A percentile compares a stretch with the other conserved stretches of the same genome.
Evolutionary conservation across 371 early-diverging fungal species (phyloP).

Genomic region (Haplosporangium sp.): DNA sequence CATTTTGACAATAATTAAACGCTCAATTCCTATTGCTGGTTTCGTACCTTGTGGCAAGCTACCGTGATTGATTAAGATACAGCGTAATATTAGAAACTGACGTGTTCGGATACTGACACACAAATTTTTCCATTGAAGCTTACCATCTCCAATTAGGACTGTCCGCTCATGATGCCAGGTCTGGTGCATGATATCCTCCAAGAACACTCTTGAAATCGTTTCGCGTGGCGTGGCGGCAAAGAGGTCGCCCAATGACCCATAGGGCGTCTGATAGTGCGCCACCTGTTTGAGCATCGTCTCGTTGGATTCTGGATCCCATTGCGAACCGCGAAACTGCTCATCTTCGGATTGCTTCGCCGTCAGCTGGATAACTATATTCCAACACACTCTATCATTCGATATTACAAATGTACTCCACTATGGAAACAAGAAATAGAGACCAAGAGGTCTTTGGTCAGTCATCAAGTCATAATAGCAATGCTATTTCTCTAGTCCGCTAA

Average conservation of each 20-base stretch:
- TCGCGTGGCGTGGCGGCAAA: constrained; percentile 15
- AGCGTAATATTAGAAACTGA: too few species aligned
- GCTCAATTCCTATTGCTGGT: too few species aligned
- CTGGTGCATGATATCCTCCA: constrained; percentile 25
- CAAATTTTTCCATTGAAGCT: neutral
- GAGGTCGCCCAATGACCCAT: constrained; percentile 14
- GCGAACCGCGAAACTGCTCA: constrained; percentile 11
- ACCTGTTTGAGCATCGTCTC: constrained; percentile 11
- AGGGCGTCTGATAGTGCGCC: constrained; percentile 19
- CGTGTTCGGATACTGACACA: too few species aligned
- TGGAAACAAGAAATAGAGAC: neutral
- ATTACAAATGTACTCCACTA: constrained; percentile 21
- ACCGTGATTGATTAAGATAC: too few species aligned
- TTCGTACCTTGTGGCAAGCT: too few species aligned
- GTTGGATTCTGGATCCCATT: constrained; percentile 19
- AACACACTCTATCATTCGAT: constrained; percentile 13
- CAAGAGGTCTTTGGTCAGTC: too few species aligned
- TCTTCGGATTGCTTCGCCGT: neutral
- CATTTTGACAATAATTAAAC: too few species aligned
- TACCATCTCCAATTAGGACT: constrained; percentile 35
- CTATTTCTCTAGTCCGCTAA: too few species aligned
- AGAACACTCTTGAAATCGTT: constrained; percentile 3
- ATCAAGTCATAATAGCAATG: too few species aligned
- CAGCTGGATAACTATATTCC: constrained; percentile 18
- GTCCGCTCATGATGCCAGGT: constrained; percentile 18